Base-by-base conservation (phyloP, 2,329 filamentous ascomycete genomes). In the Fusarium vanettenii region DNA sequence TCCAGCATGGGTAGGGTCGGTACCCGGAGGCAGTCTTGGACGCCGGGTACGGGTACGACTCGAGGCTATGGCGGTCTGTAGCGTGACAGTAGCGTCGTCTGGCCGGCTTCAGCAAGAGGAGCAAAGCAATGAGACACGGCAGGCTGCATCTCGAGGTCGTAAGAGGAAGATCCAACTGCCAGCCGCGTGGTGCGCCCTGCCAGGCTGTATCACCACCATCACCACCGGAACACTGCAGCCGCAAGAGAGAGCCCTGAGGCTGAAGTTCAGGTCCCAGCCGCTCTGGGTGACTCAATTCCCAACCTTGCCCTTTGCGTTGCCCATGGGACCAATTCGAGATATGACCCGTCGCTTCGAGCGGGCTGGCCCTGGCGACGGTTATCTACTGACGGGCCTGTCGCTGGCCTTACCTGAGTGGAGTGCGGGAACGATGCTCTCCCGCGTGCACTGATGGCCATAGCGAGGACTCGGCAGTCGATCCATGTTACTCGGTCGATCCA, bases 141-240 rank as follows among this genome's bases (percentile, higher is more conserved):
- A 65, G 61, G 39, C 10, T 65, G 67, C 71, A 74, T 64, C n/a
- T 59, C 37, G n/a, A 41, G 7, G 62, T 45, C 62, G 68, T 63
- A 52, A 35, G 39, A 60, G 43, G 55, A 37, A 59, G 64, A 74
- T 70, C 59, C 65, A 64, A 64, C 65, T 72, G 62, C 56, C 66
- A 72, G 62, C 65, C 50, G 65, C 61, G 16, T 45, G 48, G 56
- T 45, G 68, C 55, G 43, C 39, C 64, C 43, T 33, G 22, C 35
- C 18, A 35, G 11, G 31, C 31, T 60, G 59, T 52, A 70, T 25
- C 25, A 43, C 37, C 29, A 37, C 41, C 60, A 43, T 61, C 55
- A 45, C 37, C 61, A 55, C 50, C 66, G 72, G 72, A 41, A 67
- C 60, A 27, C 69, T 73, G 66, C 72, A 75, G 70, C 31, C 65